Base-by-base conservation (phyloP, 768 basidiomycete species). In the Hericium coralloides region DNA sequence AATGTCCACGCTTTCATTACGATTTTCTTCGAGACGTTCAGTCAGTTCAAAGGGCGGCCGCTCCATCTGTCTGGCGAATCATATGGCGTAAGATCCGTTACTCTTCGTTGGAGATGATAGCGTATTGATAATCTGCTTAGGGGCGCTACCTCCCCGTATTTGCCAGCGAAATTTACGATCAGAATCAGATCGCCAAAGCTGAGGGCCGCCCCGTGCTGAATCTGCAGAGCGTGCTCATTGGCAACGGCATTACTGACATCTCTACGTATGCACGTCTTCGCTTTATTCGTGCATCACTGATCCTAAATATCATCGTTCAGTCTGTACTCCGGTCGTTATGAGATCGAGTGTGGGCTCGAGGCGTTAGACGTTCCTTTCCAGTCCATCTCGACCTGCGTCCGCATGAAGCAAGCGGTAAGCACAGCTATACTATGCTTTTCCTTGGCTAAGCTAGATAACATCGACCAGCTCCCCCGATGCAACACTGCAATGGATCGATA, bases 11-110 rank as follows among this genome's bases (percentile, higher is more conserved):
- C 88, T 0, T 92, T 92, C 69, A 74, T 91, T 54, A 73, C 80
- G 2, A 85, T 92, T 55, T 90, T 91, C 71, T 88, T 90, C 62
- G 84, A 90, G 60, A 83, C 84, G 0, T 93, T 92, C 72, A 73
- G 76, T 14, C 79, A 88, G 60, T 90, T 87, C 68, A 67, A 80
- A 50, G 86, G 85, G 2, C 71, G 89, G 22, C 72, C 79, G 0
- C 75, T 92, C 48, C 87, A 90, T 60, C 74, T 92, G 52, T 76
- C 88, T 0, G 90, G 89, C 12, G 89, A 75, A 71, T 84, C 72
- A 17, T 92, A 91, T 60, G 89, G 80, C 1, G 89, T 87, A 59
- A 57, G 81, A 70, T 22, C 20, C 31, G n/a, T n/a, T n/a, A 31
- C 31, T 41, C 25, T 36, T 49, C 56, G 25, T 39, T 22, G 3